Evolutionary conservation across 345 rosid species (phyloP).

Genomic region (Raphanus sativus): DNA sequence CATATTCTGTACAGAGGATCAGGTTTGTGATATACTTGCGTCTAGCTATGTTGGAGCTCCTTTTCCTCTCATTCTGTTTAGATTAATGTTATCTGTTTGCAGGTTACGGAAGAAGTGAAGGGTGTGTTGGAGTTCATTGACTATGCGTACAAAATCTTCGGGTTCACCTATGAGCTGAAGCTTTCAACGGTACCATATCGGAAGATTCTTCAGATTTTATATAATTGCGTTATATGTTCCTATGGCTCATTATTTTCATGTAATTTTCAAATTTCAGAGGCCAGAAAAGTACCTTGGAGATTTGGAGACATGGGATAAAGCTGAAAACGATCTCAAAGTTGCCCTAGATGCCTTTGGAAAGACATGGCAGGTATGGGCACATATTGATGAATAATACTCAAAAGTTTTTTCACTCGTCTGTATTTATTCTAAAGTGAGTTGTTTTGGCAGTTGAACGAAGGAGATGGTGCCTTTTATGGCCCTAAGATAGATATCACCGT

Average conservation of each 20-base stretch:
- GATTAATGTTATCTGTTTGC: conserved; percentile 29
- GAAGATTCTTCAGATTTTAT: conserved; percentile 1
- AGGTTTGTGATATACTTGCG: conserved; percentile 48
- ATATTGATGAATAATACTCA: conserved; percentile 4
- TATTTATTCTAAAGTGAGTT: conserved; percentile 8
- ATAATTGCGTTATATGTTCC: neutral
- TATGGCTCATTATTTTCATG: neutral
- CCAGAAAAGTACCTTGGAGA: conserved; percentile 92
- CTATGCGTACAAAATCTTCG: conserved; percentile 63
- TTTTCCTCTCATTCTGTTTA: neutral
- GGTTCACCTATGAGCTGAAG: conserved; percentile 92
- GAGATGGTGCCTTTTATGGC: conserved; percentile 98
- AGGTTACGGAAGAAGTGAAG: conserved; percentile 88
- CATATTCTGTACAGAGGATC: conserved; percentile 84
- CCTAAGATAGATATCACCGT: conserved; percentile 98
- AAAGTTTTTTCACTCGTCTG: conserved; percentile 1
- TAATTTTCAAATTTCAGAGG: conserved; percentile 55
- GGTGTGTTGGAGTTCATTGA: conserved; percentile 84
- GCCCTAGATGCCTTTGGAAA: conserved; percentile 80
- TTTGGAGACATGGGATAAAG: conserved; percentile 79
- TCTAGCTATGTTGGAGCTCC: conserved; percentile 7
- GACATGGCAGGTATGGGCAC: conserved; percentile 69
- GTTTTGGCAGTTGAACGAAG: conserved; percentile 71
- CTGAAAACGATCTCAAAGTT: conserved; percentile 77
- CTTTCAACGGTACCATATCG: conserved; percentile 76